Percentiles rank a stretch among this genome's conserved stretches.
Evolutionary conservation across 1,139 yeast species (phyloP).

Genomic region (Yamadazyma buinensis): DNA sequence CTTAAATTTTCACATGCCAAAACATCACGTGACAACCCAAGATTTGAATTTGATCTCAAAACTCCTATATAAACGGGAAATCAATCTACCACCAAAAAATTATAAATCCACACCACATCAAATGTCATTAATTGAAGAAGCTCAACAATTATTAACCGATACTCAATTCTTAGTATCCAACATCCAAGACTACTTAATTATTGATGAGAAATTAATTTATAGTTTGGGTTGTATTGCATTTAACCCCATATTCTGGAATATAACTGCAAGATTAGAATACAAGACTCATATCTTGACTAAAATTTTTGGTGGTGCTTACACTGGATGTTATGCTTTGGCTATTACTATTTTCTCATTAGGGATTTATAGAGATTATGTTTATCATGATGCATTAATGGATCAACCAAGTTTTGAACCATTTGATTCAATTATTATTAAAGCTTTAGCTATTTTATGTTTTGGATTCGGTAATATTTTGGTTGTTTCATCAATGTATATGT

Average conservation of each 20-base stretch:
- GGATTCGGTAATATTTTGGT: conserved; percentile 77
- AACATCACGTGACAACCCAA: conserved; percentile 5
- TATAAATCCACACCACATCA: not conserved
- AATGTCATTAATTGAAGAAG: conserved; percentile 2
- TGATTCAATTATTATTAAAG: conserved; percentile 31
- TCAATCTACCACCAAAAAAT: not conserved
- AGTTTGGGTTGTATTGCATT: conserved; percentile 52
- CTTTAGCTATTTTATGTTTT: conserved; percentile 40
- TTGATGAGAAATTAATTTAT: conserved; percentile 13
- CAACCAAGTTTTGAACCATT: conserved; percentile 55
- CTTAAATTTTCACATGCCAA: conserved; percentile 7
- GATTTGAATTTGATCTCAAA: not conserved
- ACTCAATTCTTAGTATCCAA: conserved; percentile 11
- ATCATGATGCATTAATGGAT: conserved; percentile 50
- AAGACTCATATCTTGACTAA: conserved; percentile 72
- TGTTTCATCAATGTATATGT: conserved; percentile 81
- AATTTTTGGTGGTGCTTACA: conserved; percentile 58
- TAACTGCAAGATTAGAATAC: conserved; percentile 84
- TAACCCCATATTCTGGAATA: conserved; percentile 95
- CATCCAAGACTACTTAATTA: conserved; percentile 12
- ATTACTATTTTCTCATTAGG: conserved; percentile 80
- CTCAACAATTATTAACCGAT: conserved; percentile 13
- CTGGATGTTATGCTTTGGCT: conserved; percentile 85
- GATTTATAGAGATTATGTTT: conserved; percentile 72
- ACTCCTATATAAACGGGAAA: conserved; percentile 2